Base-by-base conservation (phyloP, 2,329 filamentous ascomycete genomes). In the Drechslera avenae region DNA sequence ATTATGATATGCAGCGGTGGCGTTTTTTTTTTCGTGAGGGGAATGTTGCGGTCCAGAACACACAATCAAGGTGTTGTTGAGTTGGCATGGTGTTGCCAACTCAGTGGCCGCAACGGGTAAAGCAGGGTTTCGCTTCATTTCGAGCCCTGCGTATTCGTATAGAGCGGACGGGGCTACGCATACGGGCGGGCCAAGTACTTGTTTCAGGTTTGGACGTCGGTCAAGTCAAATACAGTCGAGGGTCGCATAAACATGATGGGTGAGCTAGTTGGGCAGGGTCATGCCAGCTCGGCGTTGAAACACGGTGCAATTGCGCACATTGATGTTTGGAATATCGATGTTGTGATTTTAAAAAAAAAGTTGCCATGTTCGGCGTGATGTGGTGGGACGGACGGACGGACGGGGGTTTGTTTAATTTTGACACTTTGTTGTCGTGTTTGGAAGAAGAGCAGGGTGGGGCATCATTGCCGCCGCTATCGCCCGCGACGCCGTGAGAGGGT, bases 391-490 rank as follows among this genome's bases (percentile, higher is more conserved):
- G n/a, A n/a, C n/a, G n/a, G n/a, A n/a, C n/a, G n/a, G n/a, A n/a
- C n/a, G n/a, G 28, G 33, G 39, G 39, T 42, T 39, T 33, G 39
- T 48, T 47, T 37, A 32, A 41, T 50, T 18, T 46, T 39, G 16
- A 48, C 33, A 45, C 51, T 41, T 46, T 46, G 36, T 33, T 35
- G 42, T 14, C 46, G 54, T 59, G 54, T 59, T 54, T 59, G 52
- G 46, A 56, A 56, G 50, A 52, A 44, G 32, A 45, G 37, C 39
- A 36, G 34, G 36, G 37, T 37, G 33, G 26, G 31, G 30, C 34
- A 33, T 35, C 26, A 21, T 17, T 17, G 31, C 43, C 43, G 36
- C 33, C 26, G 26, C 26, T 41, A 44, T 46, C 44, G 44, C 10
- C 51, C 41, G 23, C 18, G 26, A 34, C 46, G 21, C 37, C 16